Evolutionary conservation across 2,329 filamentous ascomycete genomes (phyloP), one percentile per base, ranked within the genome.

Genomic region (Zalaria sp.): DNA sequence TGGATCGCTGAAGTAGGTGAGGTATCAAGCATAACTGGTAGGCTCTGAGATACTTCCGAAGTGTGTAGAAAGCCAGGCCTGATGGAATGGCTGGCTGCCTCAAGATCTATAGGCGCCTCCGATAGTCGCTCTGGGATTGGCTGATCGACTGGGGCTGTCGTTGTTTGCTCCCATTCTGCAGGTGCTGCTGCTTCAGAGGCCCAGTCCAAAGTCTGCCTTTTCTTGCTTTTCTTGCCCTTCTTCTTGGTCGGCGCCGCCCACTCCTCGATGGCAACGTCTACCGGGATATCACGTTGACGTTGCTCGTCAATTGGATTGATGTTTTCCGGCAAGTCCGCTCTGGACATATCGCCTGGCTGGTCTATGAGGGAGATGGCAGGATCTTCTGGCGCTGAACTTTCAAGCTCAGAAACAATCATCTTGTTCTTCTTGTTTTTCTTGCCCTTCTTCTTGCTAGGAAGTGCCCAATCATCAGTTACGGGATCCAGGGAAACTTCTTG

Each of bases 401-500:
- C 18, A 18, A 18, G 18, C 18, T 18, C 18, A 18, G 18, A 18
- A 18, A 2, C 18, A 18, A 18, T 18, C 18, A 18, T 18, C 18
- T 18, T 18, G 18, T 18, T 18, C 25, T 49, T 52, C 39, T 52
- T 51, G 11, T 48, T 43, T 42, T 53, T 51, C 41, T 51, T 51
- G 32, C 43, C 46, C 38, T 58, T 58, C 46, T 60, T 62, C 42
- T 60, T 59, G 36, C 56, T 53, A 46, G 57, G 57, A 41, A 43
- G 3, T 34, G 43, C 32, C 47, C 34, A 45, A 42, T 44, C 34
- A n/a, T 32, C 29, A 18, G 18, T 18, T 18, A 18, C 18, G 18
- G 18, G 18, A 18, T 18, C 18, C 18, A 18, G 18, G 18, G 18
- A 18, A 18, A 18, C 18, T 18, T 18, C 18, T 18, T 18, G 18